Conservation (phyloP, 2,329 filamentous ascomycete species). For the Aspergillus puulaauensis region DNA sequence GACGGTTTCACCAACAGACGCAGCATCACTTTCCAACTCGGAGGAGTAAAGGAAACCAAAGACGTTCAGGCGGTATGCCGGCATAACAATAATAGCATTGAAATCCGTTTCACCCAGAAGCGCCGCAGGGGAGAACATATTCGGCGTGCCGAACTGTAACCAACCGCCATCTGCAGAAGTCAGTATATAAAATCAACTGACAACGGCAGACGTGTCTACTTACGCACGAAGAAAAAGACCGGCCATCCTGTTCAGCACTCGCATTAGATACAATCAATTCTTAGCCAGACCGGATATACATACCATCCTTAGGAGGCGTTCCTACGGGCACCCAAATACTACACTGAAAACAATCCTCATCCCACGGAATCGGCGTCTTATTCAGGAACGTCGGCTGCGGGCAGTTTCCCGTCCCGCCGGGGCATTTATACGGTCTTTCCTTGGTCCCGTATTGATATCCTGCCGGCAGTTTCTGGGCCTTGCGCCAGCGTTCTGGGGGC, state of each 20-base stretch:
- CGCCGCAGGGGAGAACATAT: conserved; percentile 45
- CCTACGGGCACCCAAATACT: conserved; percentile 57
- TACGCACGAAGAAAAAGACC: conserved; percentile 59
- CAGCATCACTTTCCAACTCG: conserved; percentile 48
- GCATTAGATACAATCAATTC: background rate
- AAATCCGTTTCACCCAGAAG: conserved; percentile 52
- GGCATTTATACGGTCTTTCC: conserved; percentile 48
- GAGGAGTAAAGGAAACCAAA: conserved; percentile 56
- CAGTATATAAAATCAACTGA: no score
- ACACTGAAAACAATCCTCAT: conserved; percentile 57
- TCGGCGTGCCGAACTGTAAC: conserved; percentile 56
- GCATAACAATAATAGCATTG: conserved; percentile 53
- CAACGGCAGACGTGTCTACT: conserved; percentile 16
- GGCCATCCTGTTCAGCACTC: conserved; percentile 49
- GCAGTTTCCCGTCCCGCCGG: conserved; percentile 43
- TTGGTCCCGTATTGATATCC: conserved; percentile 53
- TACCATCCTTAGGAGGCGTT: conserved; percentile 38
- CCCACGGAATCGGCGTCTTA: conserved; percentile 15
- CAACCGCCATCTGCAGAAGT: conserved; percentile 50
- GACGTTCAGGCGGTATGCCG: conserved; percentile 57
- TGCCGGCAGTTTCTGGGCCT: conserved; percentile 47
- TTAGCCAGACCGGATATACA: background rate
- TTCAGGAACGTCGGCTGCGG: conserved; percentile 48
- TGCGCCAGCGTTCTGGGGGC: conserved; percentile 51
- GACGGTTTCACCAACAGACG: conserved; percentile 33